Evolutionary conservation across 441 rosid species (phyloP).

Genomic region (Dalechampia spathulata): DNA sequence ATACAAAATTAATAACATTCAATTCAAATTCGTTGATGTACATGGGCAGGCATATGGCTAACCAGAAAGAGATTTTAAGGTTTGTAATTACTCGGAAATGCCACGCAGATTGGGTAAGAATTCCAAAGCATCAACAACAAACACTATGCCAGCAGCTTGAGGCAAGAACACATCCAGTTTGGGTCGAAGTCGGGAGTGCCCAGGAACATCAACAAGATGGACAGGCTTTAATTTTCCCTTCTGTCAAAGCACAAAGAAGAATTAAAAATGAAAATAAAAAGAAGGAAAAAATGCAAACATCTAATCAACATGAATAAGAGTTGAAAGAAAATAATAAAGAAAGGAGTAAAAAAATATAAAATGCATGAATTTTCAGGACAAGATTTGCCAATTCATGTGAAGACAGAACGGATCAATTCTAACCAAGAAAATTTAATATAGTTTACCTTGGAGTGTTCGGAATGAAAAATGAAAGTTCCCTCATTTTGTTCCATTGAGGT

Average conservation of each 20-base stretch:
- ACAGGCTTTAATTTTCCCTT: constrained; percentile 64
- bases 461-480: constrained; percentile 60
- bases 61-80: too few relatives aligned
- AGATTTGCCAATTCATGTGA: too few relatives aligned
- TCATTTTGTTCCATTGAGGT: constrained; percentile 92
- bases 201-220: constrained; percentile 90
- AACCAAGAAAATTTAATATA: constrained; percentile 17
- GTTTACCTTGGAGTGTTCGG: constrained; percentile 57
- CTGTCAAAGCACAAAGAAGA: constrained; percentile 28
- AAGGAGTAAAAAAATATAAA: too few relatives aligned
- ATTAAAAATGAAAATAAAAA: too few relatives aligned
- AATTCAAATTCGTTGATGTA: too few relatives aligned
- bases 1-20: too few relatives aligned
- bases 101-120: constrained; percentile 66
- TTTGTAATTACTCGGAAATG: constrained; percentile 71
- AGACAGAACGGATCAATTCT: too few relatives aligned
- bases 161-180: constrained; percentile 74
- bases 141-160: constrained; percentile 82
- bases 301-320: too few relatives aligned
- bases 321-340: not conserved
- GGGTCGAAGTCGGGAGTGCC: constrained; percentile 76
- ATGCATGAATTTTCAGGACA: too few relatives aligned
- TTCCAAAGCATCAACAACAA: constrained; percentile 78
- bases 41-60: too few relatives aligned
- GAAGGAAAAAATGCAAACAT: too few relatives aligned